Evolutionary conservation across 2,329 filamentous ascomycete genomes (phyloP).

Genomic region (Rhinocladiella mackenziei): DNA sequence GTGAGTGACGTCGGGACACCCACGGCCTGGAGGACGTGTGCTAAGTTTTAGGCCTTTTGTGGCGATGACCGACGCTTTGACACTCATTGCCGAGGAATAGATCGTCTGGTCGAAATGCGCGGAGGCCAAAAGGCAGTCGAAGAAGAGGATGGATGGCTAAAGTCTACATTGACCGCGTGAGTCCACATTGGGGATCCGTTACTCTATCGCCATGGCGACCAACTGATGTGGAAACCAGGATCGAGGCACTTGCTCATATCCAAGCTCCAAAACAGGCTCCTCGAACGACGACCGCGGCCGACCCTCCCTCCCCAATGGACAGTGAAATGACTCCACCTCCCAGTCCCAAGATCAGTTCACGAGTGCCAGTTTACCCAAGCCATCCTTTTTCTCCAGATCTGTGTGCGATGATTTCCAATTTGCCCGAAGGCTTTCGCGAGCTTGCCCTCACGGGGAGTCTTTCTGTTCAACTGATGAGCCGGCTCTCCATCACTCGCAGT

Average conservation of each 20-base stretch:
- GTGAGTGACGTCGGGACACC: slow-evolving; percentile 2
- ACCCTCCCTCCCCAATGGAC: slow-evolving; percentile 34
- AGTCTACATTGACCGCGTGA: slow-evolving; percentile 6
- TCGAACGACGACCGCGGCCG: slow-evolving; percentile 34
- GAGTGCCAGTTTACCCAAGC: slow-evolving; percentile 39
- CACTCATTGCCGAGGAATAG: slow-evolving; percentile 6
- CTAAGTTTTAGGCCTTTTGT: slow-evolving; percentile 6
- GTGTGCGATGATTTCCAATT: slow-evolving; percentile 12
- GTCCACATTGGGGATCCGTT: not conserved
- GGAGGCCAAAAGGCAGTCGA: slow-evolving; percentile 3
- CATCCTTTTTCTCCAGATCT: slow-evolving; percentile 20
- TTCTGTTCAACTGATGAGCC: slow-evolving; percentile 16
- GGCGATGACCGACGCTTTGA: slow-evolving; percentile 8
- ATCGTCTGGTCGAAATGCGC: slow-evolving; percentile 5
- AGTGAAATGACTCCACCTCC: not conserved
- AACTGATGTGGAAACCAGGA: no score
- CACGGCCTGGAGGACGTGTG: not conserved
- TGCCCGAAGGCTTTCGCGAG: slow-evolving; percentile 22
- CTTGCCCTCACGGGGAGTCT: slow-evolving; percentile 20
- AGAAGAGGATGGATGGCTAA: slow-evolving; percentile 4
- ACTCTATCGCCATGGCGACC: not conserved
- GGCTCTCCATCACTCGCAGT: slow-evolving; percentile 16
- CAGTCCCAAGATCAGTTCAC: not conserved
- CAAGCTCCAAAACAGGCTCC: no score
- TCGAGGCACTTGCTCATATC: slow-evolving; percentile 3